These are phyloP conservation scores for Pythium aristosporum DNA, from an alignment of 352 stramenopile genomes.

Conservation along the genomic window DNA sequence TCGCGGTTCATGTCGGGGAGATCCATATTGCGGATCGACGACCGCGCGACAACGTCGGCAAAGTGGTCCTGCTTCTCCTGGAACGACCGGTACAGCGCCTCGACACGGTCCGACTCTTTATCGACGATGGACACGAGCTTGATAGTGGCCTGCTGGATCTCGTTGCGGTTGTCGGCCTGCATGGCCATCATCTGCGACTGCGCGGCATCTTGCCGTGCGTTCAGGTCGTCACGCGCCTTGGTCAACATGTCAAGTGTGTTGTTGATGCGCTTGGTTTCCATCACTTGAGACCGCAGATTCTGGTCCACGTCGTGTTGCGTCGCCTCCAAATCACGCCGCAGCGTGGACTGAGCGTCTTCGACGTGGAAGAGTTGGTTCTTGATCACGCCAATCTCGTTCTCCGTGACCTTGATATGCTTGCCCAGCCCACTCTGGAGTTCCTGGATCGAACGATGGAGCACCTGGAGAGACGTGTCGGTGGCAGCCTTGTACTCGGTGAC, in stretches of 20 bases:
- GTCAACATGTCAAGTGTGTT: slow-evolving; percentile 41
- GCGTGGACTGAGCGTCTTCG: slow-evolving; percentile 58
- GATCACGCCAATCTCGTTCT: slow-evolving; percentile 60
- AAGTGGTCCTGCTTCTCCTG: slow-evolving; percentile 84
- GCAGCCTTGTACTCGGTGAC: slow-evolving; percentile 44
- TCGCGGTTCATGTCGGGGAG: slow-evolving; percentile 76
- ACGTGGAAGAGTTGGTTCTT: slow-evolving; percentile 81
- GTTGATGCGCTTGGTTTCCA: slow-evolving; percentile 54
- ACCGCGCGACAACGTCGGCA: slow-evolving; percentile 67
- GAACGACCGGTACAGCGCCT: slow-evolving; percentile 79
- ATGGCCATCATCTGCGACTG: slow-evolving; percentile 67
- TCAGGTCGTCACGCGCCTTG: slow-evolving; percentile 49
- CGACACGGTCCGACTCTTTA: slow-evolving; percentile 79
- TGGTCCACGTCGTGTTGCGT: slow-evolving; percentile 56
- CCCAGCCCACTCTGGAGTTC: slow-evolving; percentile 48
- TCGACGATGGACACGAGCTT: slow-evolving; percentile 71
- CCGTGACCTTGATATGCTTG: slow-evolving; percentile 45
- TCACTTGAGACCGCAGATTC: slow-evolving; percentile 52
- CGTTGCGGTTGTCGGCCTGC: slow-evolving; percentile 67
- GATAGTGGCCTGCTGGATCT: slow-evolving; percentile 64
- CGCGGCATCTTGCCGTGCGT: slow-evolving; percentile 48
- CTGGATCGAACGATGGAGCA: slow-evolving; percentile 41
- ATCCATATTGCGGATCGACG: slow-evolving; percentile 84
- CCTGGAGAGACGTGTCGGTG: slow-evolving; percentile 38
- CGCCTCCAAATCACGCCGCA: slow-evolving; percentile 59